Base-by-base conservation (phyloP, 2,329 filamentous ascomycete genomes). In the Curvularia eragrostidis region DNA sequence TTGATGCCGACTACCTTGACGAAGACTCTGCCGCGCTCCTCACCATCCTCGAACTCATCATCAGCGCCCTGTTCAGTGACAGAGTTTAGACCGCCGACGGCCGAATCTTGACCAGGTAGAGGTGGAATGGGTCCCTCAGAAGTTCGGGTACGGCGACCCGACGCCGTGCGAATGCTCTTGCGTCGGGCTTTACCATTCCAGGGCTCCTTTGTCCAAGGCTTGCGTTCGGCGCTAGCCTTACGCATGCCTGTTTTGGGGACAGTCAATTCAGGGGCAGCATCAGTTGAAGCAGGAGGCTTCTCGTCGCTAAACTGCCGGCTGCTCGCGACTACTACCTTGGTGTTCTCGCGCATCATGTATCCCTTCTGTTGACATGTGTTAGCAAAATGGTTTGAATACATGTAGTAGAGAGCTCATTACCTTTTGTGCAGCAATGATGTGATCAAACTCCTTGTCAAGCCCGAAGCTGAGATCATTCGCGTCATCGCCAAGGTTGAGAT, bases 1-100 rank as follows among this genome's bases (percentile, higher is more conserved):
- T 98, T 98, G 63, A 98, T 93, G 43, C 94, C 93, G 76, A 98
- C 90, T n/a, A 99, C 95, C 81, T 99, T 99, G 65, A 99, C 93
- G 70, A 99, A 99, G 1, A 99, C 84, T 59, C 95, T 85, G 9
- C 95, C 95, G 67, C 95, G 84, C 78, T 99, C 95, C 57, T 89
- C 89, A 52, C 88, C 91, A 57, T 97, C 93, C 53, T 91, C 89
- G 9, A 85, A 85, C 5, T 83, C 81, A 42, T 85, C 84, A 56
- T 83, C 84, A 56, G 82, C 75, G 48, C 91, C 89, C 59, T 89
- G 87, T 70, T 97, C 93, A 3, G 85, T 81, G 18, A 92, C 84
- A 5, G 87, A 84, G 51, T 85, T 86, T 3, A 92, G 74, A 6
- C 79, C 77, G 15, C 85, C 81, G 3, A 89, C 88, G 68, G 91